Evolutionary conservation across 495 filamentous ascomycete genomes (phyloP), one percentile per base, ranked within the genome.

Genomic region (Podospora didyma): DNA sequence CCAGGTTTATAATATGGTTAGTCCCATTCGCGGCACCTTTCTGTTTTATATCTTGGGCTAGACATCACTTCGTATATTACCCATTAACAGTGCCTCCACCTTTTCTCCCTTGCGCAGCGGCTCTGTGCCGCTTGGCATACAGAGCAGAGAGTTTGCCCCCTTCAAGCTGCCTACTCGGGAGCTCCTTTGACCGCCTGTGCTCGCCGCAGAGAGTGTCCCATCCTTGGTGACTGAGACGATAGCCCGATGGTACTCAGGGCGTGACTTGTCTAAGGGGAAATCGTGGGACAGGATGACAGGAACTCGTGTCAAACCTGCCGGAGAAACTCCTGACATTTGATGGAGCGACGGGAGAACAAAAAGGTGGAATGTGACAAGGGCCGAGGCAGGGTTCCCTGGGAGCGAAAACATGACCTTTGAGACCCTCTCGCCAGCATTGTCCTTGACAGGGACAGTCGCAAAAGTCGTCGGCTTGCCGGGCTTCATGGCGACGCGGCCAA

Each of bases 381-480:
- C 95, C 6, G 87, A 91, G 16, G 92, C 94, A 0, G 94, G 94
- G 71, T 99, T 99, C 0, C 94, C 94, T 0, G 94, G 95, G 23
- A 99, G 77, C 2, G 90, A 89, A 78, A 97, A 97, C 55, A 97
- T 84, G 47, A 88, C 80, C 68, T 88, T 90, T 49, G 79, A 69
- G 14, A 75, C 62, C 56, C 85, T 78, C 54, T 85, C 72, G 28
- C 78, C 78, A 17, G 76, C 76, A 24, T 81, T 80, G 61, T 82
- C 71, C 65, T 87, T 85, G 11, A 77, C 73, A 10, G 89, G 86
- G 3, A 97, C 79, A 1, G 91, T 97, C 4, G 95, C 94, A 63
- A 97, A 99, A 2, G 95, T 97, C 10, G 92, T 96, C 3, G 94
- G 94, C 69, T 97, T 97, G 19, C 94, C 94, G 0, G 94, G 94